phyloP scores from a whole-genome alignment of 345 rosid species.

The Lepidium sativum region DNA sequence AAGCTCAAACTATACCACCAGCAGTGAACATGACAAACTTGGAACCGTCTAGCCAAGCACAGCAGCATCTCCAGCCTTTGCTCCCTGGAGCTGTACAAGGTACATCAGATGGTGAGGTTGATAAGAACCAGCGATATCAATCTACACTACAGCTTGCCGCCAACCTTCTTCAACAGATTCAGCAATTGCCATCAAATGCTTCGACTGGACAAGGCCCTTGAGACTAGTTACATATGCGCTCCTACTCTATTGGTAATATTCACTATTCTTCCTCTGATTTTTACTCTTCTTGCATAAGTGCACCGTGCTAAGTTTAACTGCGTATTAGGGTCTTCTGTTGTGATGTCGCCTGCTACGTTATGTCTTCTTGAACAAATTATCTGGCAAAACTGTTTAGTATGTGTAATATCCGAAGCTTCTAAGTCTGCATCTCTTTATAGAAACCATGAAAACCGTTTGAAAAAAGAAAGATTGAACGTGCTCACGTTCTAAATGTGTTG shows the following conservation, averaged over 20 bases:
- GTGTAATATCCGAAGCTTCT: not conserved
- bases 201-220: constrained; percentile 39
- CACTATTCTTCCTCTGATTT: not conserved
- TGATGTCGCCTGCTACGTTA: not conserved
- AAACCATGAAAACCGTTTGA: not conserved
- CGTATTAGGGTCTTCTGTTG: not conserved
- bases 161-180: constrained; percentile 80
- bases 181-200: constrained; percentile 36
- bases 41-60: constrained; percentile 37
- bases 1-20: constrained; percentile 38
- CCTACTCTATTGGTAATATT: constrained; percentile 32
- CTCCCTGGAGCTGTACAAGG: constrained; percentile 42
- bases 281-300: not conserved
- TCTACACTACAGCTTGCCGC: constrained; percentile 94
- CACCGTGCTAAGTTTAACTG: not conserved
- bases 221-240: constrained; percentile 17
- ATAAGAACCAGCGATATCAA: constrained; percentile 82
- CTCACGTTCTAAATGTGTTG: not conserved
- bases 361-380: not conserved
- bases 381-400: not conserved
- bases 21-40: constrained; percentile 33
- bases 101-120: constrained; percentile 52
- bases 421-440: not conserved
- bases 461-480: not conserved
- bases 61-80: constrained; percentile 49